These are phyloP conservation scores for Candida suzukii DNA, from an alignment of 805 yeast species.

Conservation along the genomic window DNA sequence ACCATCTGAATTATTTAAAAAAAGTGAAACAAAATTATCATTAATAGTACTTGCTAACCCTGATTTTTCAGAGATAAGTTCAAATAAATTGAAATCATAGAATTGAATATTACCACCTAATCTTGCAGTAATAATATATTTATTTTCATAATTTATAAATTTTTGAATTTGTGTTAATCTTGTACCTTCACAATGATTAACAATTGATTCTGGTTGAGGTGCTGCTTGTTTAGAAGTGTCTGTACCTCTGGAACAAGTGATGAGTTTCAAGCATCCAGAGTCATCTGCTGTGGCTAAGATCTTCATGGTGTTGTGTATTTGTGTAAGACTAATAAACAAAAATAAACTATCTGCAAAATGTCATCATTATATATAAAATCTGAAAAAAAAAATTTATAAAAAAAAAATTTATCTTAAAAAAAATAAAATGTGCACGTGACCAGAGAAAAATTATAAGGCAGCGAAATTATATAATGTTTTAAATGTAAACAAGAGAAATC, in stretches of 20 bases:
- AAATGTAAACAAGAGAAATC: not conserved
- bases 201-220: slow-evolving; percentile 51
- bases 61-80: slow-evolving; percentile 9
- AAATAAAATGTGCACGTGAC: too few relatives aligned
- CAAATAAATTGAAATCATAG: slow-evolving; percentile 24
- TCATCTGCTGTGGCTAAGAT: slow-evolving; percentile 60
- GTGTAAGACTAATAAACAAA: too few relatives aligned
- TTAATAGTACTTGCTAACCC: slow-evolving; percentile 9
- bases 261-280: slow-evolving; percentile 57
- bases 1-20: slow-evolving; percentile 12
- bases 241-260: slow-evolving; percentile 58
- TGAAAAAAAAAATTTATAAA: too few relatives aligned
- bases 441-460: too few relatives aligned
- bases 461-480: too few relatives aligned
- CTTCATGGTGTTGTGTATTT: slow-evolving; percentile 52
- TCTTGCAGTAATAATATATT: slow-evolving; percentile 35
- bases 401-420: too few relatives aligned
- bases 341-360: not conserved
- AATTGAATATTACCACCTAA: slow-evolving; percentile 34
- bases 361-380: too few relatives aligned
- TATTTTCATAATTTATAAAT: slow-evolving; percentile 20
- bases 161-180: slow-evolving; percentile 30
- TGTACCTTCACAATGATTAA: slow-evolving; percentile 21
- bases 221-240: slow-evolving; percentile 73
- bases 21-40: slow-evolving; percentile 33